Evolutionary conservation across 106 monocot species (phyloP).

Genomic region (Hemerocallis citrina): DNA sequence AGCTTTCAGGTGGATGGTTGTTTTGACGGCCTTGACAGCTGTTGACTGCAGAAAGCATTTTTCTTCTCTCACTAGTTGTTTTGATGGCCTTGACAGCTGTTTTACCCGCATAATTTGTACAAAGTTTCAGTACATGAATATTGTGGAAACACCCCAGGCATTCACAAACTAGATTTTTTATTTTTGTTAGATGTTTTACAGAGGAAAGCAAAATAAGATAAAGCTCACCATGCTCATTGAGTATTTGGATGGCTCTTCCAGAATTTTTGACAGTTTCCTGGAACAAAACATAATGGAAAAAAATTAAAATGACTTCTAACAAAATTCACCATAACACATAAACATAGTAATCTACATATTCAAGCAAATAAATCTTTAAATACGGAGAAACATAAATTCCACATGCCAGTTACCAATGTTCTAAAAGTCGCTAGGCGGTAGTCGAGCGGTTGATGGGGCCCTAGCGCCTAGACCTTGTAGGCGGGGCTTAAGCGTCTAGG

Average conservation of each 20-base stretch:
- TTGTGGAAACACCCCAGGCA: not conserved
- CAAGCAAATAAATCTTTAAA: too few species aligned
- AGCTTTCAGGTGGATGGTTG: slow-evolving; percentile 1
- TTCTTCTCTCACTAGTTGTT: slow-evolving; percentile 10
- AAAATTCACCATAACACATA: too few species aligned
- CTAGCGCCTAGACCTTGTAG: too few species aligned
- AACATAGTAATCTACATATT: too few species aligned
- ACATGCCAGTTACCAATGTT: too few species aligned
- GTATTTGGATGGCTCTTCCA: slow-evolving; percentile 6
- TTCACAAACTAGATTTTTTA: slow-evolving; percentile 3
- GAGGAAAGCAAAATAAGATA: not conserved
- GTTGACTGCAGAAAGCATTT: not conserved
- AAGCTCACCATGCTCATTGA: slow-evolving; percentile 4
- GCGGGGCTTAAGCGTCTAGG: too few species aligned
- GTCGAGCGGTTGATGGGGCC: too few species aligned
- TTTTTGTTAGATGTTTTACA: not conserved
- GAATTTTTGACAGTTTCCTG: slow-evolving; percentile 8
- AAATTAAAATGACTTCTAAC: not conserved
- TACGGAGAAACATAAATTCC: too few species aligned
- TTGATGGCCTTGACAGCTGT: too few species aligned
- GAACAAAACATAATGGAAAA: not conserved
- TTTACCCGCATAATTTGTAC: slow-evolving; percentile 5
- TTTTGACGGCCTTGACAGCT: not conserved
- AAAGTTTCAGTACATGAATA: slow-evolving; percentile 1
- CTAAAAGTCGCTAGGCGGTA: too few species aligned